Evolutionary conservation across 2,329 filamentous ascomycete genomes (phyloP).

Genomic region (Aureobasidium sp.): DNA sequence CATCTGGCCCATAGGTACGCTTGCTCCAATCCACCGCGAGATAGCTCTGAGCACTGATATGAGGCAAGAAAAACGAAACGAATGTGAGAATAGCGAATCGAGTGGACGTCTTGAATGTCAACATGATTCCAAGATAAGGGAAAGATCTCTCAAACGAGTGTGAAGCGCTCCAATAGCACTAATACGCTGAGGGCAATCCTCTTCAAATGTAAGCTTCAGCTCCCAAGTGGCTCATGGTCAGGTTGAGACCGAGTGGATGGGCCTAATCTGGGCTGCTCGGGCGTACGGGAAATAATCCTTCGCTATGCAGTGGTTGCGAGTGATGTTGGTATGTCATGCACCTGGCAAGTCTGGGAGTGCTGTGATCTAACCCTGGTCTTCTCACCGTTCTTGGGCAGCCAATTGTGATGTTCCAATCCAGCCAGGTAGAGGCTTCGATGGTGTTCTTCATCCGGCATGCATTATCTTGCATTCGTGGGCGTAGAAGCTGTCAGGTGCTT

Average conservation of each 20-base stretch:
- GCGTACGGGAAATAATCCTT: not conserved
- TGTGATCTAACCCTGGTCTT: no score
- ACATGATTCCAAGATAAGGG: not conserved
- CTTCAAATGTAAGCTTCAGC: not conserved
- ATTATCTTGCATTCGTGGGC: no score
- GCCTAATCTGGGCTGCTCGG: not conserved
- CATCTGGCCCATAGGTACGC: not conserved
- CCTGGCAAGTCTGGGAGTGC: no score
- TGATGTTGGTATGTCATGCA: not conserved
- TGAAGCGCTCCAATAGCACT: not conserved
- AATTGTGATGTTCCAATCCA: no score
- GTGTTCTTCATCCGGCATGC: no score
- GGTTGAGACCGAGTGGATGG: not conserved
- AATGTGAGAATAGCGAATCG: not conserved
- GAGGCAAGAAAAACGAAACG: not conserved
- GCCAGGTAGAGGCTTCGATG: no score
- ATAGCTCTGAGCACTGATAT: not conserved
- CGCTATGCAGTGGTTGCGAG: not conserved
- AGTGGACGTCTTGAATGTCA: not conserved
- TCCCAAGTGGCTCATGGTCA: not conserved
- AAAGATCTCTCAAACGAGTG: not conserved
- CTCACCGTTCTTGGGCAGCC: no score
- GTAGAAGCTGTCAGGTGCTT: no score
- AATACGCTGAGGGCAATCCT: not conserved
- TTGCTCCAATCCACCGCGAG: not conserved